A percentile compares a stretch with the other conserved stretches of the same genome.
phyloP scores from a whole-genome alignment of 768 basidiomycete genomes.

The Leucosporidium creatinivorum region DNA sequence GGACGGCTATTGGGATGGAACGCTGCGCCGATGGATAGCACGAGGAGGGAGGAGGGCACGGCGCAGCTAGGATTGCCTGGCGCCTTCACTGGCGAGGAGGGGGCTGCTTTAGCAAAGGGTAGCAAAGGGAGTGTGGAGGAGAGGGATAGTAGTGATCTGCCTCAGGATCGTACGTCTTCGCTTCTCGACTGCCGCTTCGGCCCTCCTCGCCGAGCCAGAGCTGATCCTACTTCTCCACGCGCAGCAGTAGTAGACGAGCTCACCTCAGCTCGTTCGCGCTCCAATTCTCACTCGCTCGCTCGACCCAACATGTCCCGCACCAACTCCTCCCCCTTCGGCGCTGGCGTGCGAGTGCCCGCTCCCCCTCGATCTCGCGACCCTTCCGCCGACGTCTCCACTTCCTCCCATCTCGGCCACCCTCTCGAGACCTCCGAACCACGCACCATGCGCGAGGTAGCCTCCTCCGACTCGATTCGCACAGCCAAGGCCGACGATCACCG shows the following conservation, averaged over 20 bases:
- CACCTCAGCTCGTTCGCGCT: not conserved
- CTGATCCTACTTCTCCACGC: not conserved
- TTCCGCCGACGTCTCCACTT: not conserved
- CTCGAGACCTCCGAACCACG: not conserved
- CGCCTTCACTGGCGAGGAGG: not conserved
- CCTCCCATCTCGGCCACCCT: too few species aligned
- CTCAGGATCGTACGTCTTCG: conserved; percentile 17
- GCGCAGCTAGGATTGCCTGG: not conserved
- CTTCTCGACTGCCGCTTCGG: not conserved
- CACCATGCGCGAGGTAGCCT: conserved; percentile 25
- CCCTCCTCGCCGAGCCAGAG: not conserved
- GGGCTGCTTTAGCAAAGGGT: too few species aligned
- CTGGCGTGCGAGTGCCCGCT: conserved; percentile 8
- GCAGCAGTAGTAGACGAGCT: conserved; percentile 24
- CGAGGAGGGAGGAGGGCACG: not conserved
- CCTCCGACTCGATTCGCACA: conserved; percentile 29
- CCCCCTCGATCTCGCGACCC: not conserved
- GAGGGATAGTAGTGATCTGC: conserved; percentile 10
- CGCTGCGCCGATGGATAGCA: not conserved
- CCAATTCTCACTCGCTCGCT: not conserved
- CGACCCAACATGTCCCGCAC: not conserved
- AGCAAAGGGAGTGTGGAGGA: not conserved
- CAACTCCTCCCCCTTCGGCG: conserved; percentile 3
- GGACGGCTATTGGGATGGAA: conserved; percentile 27
- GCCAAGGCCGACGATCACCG: conserved; percentile 17